Evolutionary conservation across 192 early-diverging fungal genomes (phyloP).

Genomic region (Umbelopsis ramanniana): DNA sequence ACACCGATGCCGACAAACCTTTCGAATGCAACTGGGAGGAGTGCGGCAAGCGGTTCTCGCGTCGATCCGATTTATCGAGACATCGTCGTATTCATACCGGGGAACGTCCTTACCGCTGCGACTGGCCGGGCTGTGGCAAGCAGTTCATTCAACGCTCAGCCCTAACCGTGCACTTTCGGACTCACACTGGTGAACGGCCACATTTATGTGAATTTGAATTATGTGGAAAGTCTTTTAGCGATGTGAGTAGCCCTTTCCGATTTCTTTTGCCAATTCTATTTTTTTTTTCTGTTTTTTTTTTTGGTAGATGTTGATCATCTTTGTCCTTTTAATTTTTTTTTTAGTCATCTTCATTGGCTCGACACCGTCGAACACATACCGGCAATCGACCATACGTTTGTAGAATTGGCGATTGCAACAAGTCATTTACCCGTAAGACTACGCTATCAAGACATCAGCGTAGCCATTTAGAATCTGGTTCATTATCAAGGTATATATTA

Average conservation of each 20-base stretch:
- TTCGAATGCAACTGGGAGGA: slow-evolving; percentile 61
- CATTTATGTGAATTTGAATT: slow-evolving; percentile 65
- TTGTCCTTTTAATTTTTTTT: neutral
- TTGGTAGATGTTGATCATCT: neutral
- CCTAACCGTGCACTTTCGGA: slow-evolving; percentile 75
- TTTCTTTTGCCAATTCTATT: neutral
- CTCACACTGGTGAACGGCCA: slow-evolving; percentile 74
- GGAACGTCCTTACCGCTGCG: slow-evolving; percentile 72
- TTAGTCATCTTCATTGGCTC: slow-evolving; percentile 69
- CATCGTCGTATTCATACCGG: slow-evolving; percentile 77
- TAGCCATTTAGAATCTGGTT: slow-evolving; percentile 44
- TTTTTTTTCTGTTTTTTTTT: neutral
- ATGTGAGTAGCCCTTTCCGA: slow-evolving; percentile 41
- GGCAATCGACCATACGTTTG: slow-evolving; percentile 77
- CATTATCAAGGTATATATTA: neutral
- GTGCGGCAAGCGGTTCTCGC: slow-evolving; percentile 70
- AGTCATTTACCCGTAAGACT: slow-evolving; percentile 71
- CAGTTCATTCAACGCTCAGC: slow-evolving; percentile 81
- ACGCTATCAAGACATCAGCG: slow-evolving; percentile 65
- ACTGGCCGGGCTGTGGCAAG: slow-evolving; percentile 69
- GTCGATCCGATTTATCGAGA: slow-evolving; percentile 72
- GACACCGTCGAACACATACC: slow-evolving; percentile 75
- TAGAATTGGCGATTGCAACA: slow-evolving; percentile 65
- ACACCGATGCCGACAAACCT: slow-evolving; percentile 35
- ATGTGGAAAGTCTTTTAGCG: slow-evolving; percentile 77